Percentiles rank a stretch among this genome's conserved stretches.
These are phyloP conservation scores for Hammondia hammondi DNA, from an alignment of 169 alveolate genomes.

Conservation along the genomic window DNA sequence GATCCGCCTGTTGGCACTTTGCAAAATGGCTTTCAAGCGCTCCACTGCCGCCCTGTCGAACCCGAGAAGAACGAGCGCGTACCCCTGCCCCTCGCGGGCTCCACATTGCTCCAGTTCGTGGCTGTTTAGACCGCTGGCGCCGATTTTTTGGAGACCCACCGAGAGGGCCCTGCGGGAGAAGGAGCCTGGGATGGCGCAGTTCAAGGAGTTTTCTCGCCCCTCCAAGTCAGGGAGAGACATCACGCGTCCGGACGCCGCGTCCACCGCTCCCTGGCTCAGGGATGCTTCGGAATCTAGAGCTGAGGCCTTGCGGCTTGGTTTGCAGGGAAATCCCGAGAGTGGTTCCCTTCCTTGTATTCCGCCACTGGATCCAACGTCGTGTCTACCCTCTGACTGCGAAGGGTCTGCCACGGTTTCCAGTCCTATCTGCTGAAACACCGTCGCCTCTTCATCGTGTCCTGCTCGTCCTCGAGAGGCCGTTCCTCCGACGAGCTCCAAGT, in stretches of 20 bases:
- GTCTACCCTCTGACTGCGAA: neutral
- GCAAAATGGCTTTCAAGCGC: neutral
- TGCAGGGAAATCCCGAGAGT: neutral
- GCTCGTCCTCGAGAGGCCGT: neutral
- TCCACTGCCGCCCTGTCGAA: neutral
- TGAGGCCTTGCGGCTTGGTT: neutral
- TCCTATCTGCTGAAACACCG: neutral
- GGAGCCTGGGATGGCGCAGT: neutral
- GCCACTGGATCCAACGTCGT: neutral
- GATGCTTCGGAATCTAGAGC: neutral
- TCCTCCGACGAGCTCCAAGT: neutral
- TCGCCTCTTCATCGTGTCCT: neutral
- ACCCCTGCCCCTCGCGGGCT: neutral
- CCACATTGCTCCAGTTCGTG: neutral
- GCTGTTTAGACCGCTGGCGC: neutral
- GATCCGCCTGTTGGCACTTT: neutral
- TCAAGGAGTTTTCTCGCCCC: neutral
- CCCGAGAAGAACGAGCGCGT: neutral
- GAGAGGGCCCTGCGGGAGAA: neutral
- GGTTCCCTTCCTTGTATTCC: neutral
- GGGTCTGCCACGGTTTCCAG: neutral
- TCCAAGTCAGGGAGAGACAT: neutral
- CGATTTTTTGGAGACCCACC: neutral
- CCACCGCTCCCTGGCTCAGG: neutral
- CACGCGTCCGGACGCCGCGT: neutral